Evolutionary conservation across 805 yeast species (phyloP), one percentile per base, ranked within the genome.

Genomic region (Metschnikowia shivogae): DNA sequence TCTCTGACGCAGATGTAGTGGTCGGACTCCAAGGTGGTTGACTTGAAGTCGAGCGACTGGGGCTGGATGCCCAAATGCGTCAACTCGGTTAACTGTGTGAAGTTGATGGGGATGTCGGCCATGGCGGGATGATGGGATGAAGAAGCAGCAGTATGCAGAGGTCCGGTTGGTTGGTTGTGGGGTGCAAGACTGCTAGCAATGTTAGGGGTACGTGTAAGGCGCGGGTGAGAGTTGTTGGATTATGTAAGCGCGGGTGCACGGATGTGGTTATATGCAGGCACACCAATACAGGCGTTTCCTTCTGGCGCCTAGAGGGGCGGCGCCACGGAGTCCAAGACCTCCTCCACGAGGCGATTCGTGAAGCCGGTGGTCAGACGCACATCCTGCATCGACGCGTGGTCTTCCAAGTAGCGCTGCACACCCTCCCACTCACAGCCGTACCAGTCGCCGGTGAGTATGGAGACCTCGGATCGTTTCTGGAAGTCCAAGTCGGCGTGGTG

Each of bases 1-100:
- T 84, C 92, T 60, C 96, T 76, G 27, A 84, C 77, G 57, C 96
- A 88, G 39, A 93, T 86, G 69, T 84, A 93, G 62, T 78, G 83
- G 67, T 92, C 98, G 48, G 96, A 86, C 68, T 92, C 97, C 55
- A 93, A 77, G 17, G 99, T 93, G 47, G 97, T 89, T 34, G 97
- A 84, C 72, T 89, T 84, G 73, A 92, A 92, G 60, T 89, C 96
- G 57, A 93, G 80, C 49, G 92, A 82, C 57, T 80, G 76, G 49
- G 86, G 90, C 63, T 82, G 85, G 63, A 93, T 86, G 49, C 97
- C 96, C 68, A 89, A 72, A 50, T 83, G 72, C 49, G 95, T 80
- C 69, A 93, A 82, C 74, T 86, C 95, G 59, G 89, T 81, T 72
- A 89, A 84, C 75, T 92, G 98, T 59, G 95, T 90, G 72, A 92